Conservation (phyloP, 441 rosid species). For the Bruguiera hainesii region DNA sequence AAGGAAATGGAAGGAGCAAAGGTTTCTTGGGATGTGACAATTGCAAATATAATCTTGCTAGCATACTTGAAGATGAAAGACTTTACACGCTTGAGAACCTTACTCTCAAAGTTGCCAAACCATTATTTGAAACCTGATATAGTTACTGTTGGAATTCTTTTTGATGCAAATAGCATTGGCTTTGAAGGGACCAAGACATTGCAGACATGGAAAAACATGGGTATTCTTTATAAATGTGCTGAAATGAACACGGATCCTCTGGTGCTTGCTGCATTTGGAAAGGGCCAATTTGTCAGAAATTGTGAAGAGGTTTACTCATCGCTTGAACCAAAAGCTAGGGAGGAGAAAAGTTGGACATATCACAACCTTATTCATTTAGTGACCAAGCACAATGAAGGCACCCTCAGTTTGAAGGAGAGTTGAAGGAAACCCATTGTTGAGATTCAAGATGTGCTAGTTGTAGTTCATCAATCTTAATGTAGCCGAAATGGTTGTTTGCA, state of each 20-base stretch:
- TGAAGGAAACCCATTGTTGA: background rate
- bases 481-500: no score
- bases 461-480: no score
- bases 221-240: constrained; percentile 47
- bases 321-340: constrained; percentile 33
- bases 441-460: no score
- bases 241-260: constrained; percentile 58
- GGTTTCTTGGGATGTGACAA: constrained; percentile 47
- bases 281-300: constrained; percentile 48
- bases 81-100: constrained; percentile 36
- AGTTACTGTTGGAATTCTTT: constrained; percentile 58
- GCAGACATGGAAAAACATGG: constrained; percentile 52
- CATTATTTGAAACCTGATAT: constrained; percentile 52
- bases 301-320: constrained; percentile 40
- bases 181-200: constrained; percentile 39
- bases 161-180: constrained; percentile 43
- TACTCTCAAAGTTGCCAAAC: constrained; percentile 31
- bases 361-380: constrained; percentile 42
- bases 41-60: constrained; percentile 46
- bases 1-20: constrained; percentile 50
- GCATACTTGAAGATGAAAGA: constrained; percentile 56
- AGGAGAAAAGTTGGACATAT: constrained; percentile 44
- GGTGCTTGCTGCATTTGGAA: constrained; percentile 61
- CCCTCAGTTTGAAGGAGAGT: background rate
- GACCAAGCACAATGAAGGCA: constrained; percentile 22